phyloP scores from a whole-genome alignment of 2,329 filamentous ascomycete species.

The Alternaria hordeiaustralica region DNA sequence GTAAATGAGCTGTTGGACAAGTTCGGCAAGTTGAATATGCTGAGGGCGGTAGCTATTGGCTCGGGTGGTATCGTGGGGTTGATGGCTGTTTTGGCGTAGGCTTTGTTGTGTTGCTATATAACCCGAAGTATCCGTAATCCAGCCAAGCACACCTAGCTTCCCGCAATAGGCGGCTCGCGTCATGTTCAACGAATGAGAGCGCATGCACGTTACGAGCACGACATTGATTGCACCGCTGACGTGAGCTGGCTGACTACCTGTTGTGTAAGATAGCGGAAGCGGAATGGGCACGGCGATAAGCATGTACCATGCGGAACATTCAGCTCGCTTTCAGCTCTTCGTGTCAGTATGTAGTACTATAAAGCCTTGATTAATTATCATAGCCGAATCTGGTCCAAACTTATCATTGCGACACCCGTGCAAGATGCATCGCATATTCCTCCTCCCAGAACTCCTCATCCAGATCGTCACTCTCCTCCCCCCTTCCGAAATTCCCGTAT shows the following conservation, averaged over 20 bases:
- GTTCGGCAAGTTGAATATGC: slow-evolving; percentile 32
- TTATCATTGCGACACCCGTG: not conserved
- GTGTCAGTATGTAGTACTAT: not conserved
- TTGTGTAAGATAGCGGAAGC: not conserved
- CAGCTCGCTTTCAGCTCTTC: not conserved
- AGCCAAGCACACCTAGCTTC: not conserved
- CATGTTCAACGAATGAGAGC: not conserved
- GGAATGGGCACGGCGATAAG: not conserved
- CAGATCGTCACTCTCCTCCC: slow-evolving; percentile 16
- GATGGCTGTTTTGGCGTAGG: slow-evolving; percentile 19
- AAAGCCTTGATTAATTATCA: not conserved
- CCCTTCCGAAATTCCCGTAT: not conserved
- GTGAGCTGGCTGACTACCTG: not conserved
- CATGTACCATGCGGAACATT: not conserved
- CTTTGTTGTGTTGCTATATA: not conserved
- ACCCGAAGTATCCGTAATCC: not conserved
- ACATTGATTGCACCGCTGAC: not conserved
- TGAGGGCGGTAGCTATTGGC: slow-evolving; percentile 32
- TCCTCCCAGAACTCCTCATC: slow-evolving; percentile 22
- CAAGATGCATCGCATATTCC: slow-evolving; percentile 19
- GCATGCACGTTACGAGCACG: not conserved
- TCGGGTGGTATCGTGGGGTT: slow-evolving; percentile 33
- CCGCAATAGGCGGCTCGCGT: not conserved
- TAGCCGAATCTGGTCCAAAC: not conserved
- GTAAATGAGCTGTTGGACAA: slow-evolving; percentile 24